phyloP scores from a whole-genome alignment of 2,329 filamentous ascomycete genomes.

The Aspergillus cejpii region DNA sequence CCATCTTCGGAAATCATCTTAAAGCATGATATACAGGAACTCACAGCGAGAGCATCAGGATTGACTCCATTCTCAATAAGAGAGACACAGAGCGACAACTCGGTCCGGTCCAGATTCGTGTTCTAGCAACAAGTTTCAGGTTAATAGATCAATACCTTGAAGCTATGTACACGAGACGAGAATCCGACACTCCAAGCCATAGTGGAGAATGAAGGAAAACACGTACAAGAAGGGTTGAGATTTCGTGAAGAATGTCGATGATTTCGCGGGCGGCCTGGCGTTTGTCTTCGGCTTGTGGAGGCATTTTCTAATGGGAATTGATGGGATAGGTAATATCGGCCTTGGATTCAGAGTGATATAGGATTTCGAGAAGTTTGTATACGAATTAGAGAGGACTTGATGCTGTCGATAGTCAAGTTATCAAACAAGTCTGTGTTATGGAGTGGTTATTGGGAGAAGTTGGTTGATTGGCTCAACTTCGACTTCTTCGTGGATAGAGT shows the following conservation, averaged over 20 bases:
- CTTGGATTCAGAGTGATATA: not conserved
- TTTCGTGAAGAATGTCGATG: constrained; percentile 47
- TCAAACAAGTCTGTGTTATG: too few relatives aligned
- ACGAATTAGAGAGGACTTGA: too few relatives aligned
- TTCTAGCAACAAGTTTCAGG: constrained; percentile 55
- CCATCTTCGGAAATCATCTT: constrained; percentile 1
- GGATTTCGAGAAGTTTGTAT: not conserved
- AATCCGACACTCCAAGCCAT: constrained; percentile 4
- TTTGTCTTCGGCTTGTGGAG: constrained; percentile 41
- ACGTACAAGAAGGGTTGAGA: constrained; percentile 43
- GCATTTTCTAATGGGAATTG: constrained; percentile 28
- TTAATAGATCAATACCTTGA: not conserved
- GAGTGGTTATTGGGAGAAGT: too few relatives aligned
- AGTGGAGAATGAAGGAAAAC: constrained; percentile 1
- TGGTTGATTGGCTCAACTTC: too few relatives aligned
- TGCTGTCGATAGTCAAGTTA: too few relatives aligned
- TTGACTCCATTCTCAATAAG: constrained; percentile 97
- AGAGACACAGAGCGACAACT: constrained; percentile 89
- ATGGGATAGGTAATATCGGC: not conserved
- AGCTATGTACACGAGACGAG: too few relatives aligned
- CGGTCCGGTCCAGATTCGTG: constrained; percentile 82
- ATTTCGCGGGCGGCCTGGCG: constrained; percentile 46
- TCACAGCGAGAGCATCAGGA: constrained; percentile 85
- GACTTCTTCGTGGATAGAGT: too few relatives aligned
- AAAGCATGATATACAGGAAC: constrained; percentile 30